A percentile compares a stretch with the other conserved stretches of the same genome.
These are phyloP conservation scores for Chenopodium berlandieri DNA, from an alignment of 148 eudicot genomes.

Conservation along the genomic window DNA sequence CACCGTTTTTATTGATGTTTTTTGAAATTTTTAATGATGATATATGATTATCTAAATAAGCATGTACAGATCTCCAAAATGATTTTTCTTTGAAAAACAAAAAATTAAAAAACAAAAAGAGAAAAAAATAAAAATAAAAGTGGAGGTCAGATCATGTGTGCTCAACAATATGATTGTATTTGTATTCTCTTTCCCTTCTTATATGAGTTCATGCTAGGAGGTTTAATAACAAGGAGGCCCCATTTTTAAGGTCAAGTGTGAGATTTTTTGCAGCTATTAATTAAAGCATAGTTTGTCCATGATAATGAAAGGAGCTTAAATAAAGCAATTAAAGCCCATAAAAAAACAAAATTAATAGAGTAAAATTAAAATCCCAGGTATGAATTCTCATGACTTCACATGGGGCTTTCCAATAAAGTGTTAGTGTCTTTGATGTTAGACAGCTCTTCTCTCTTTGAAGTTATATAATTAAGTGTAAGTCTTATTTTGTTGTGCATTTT, in stretches of 20 bases:
- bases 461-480: conserved; percentile 7
- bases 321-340: neutral
- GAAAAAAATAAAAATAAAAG: too few relatives aligned
- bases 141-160: conserved; percentile 19
- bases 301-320: conserved; percentile 18
- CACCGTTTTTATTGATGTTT: neutral
- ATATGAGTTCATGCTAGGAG: conserved; percentile 17
- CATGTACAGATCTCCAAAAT: conserved; percentile 22
- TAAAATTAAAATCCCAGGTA: neutral
- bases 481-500: neutral
- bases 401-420: conserved; percentile 37
- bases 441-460: conserved; percentile 18
- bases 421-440: conserved; percentile 27
- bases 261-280: conserved; percentile 12
- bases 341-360: neutral
- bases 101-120: too few relatives aligned
- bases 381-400: conserved; percentile 33
- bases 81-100: neutral
- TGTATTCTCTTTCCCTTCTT: neutral
- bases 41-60: conserved; percentile 1
- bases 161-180: conserved; percentile 12
- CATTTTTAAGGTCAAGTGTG: neutral
- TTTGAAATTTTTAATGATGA: conserved; percentile 2
- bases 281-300: neutral
- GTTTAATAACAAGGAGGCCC: conserved; percentile 18